These are phyloP conservation scores for Hirsutella minnesotensis DNA, from an alignment of 2,329 filamentous ascomycete species.

Conservation along the genomic window DNA sequence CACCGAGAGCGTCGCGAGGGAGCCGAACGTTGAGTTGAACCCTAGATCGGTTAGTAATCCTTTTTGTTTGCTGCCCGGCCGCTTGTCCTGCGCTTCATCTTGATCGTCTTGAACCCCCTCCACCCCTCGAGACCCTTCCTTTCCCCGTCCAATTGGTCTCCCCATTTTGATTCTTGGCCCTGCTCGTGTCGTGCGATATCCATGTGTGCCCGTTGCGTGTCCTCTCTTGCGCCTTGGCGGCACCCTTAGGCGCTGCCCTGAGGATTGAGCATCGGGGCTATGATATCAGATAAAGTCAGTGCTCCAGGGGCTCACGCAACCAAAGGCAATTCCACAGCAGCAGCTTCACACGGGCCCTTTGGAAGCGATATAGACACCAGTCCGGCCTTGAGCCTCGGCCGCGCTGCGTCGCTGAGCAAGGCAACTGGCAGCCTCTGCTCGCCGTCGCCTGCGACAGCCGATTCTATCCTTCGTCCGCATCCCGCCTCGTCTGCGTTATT, in stretches of 20 bases:
- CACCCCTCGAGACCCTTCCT: neutral
- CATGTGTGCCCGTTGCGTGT: too few relatives aligned
- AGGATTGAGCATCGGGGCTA: constrained; percentile 17
- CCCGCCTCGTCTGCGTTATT: constrained; percentile 8
- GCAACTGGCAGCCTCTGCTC: constrained; percentile 9
- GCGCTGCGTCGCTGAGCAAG: constrained; percentile 12
- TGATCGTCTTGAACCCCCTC: neutral
- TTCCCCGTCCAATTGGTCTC: too few relatives aligned
- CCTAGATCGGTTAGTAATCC: too few relatives aligned
- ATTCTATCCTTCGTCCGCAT: constrained; percentile 4
- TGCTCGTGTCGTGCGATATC: too few relatives aligned
- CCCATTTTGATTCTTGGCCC: too few relatives aligned
- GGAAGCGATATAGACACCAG: constrained; percentile 2
- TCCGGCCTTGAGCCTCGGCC: constrained; percentile 4
- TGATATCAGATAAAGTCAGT: constrained; percentile 12
- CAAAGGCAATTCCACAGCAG: constrained; percentile 8
- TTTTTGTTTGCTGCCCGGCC: too few relatives aligned
- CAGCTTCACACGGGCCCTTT: constrained; percentile 5
- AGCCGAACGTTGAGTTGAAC: too few relatives aligned
- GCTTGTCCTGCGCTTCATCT: neutral
- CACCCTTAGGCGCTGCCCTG: constrained; percentile 13
- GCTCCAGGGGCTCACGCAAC: constrained; percentile 12
- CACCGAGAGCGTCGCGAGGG: too few relatives aligned
- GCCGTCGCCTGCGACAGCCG: constrained; percentile 5
- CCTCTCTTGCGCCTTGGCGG: too few relatives aligned